Percentiles rank a stretch among this genome's conserved stretches.
Evolutionary conservation across 164 flowering plant genomes (phyloP).

Genomic region (Chimonanthus praecox): DNA sequence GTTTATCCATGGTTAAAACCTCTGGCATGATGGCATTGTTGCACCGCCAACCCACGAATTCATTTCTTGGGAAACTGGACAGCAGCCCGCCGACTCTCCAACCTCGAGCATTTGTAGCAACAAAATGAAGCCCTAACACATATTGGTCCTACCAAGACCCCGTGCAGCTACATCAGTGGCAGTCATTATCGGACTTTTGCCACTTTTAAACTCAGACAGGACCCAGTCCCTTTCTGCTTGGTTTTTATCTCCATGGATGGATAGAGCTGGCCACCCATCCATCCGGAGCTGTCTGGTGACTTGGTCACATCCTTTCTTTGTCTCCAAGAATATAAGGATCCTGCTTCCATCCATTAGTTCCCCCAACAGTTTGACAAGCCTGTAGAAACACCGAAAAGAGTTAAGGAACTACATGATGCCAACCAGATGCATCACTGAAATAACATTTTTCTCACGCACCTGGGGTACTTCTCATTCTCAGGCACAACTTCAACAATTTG

Average conservation of each 20-base stretch:
- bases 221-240: slow-evolving; percentile 98
- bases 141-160: slow-evolving; percentile 98
- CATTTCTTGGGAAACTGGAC: slow-evolving; percentile 51
- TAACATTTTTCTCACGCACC: slow-evolving; percentile 35
- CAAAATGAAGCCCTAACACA: slow-evolving; percentile 37
- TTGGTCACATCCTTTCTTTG: slow-evolving; percentile 96
- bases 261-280: slow-evolving; percentile 99
- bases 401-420: slow-evolving; percentile 2
- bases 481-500: slow-evolving; percentile 87
- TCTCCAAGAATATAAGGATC: slow-evolving; percentile 79
- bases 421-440: not conserved
- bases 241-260: slow-evolving; percentile 97
- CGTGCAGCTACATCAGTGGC: slow-evolving; percentile 99
- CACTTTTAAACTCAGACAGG: slow-evolving; percentile 89
- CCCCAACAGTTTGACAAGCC: slow-evolving; percentile 67
- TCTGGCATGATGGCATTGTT: slow-evolving; percentile 11
- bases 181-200: slow-evolving; percentile 94
- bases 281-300: slow-evolving; percentile 84
- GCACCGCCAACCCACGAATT: slow-evolving; percentile 63
- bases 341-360: slow-evolving; percentile 81
- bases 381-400: slow-evolving; percentile 20
- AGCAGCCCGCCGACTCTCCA: slow-evolving; percentile 92
- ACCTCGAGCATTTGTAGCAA: slow-evolving; percentile 29
- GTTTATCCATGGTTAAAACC: slow-evolving; percentile 1
- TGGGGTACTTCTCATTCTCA: slow-evolving; percentile 75